Base-by-base conservation (phyloP, 768 basidiomycete genomes). In the Naganishia friedmannii region DNA sequence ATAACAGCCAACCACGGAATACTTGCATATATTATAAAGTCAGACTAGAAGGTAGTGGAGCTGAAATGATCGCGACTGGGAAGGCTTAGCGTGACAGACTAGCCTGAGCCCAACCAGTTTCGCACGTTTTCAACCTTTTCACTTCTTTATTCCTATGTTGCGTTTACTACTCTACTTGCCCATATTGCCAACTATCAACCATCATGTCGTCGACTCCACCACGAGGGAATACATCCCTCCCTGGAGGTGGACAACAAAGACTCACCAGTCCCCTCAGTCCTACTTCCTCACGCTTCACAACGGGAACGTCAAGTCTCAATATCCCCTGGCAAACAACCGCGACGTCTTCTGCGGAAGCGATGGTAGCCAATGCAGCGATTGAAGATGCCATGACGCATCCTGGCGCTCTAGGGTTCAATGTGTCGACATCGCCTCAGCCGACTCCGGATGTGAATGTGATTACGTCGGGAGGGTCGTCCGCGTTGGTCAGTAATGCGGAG, bases 231-330 rank as follows among this genome's bases (percentile, higher is more conserved):
- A 54, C 53, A 54, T 17, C 53, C 53, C 29, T 31, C 26, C 53
- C 29, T 54, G 26, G 34, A 4, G 34, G 34, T 37, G 34, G 29
- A 31, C 26, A 12, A 39, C 57, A 39, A 31, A 32, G 57, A 17
- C 13, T 58, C 32, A 58, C 57, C 2, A 58, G 57, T 37, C 57
- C 57, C 15, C 57, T 58, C 32, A 58, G 57, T 13, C 57, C 57
- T 1, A 58, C 57, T n/a, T 58, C 57, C 10, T 58, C 57, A 1
- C 57, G 57, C 2, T 58, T 58, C 34, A 19, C 57, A 21, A 58
- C 57, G 6, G 57, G 57, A 9, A 58, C 57, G 3, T 5, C 57
- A 7, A 58, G 34, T 31, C 31, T 58, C 21, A 58, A 32, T 23
- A 34, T 58, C 8, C 57, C 57, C 34, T 37, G 57, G n/a, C 57